phyloP scores from a whole-genome alignment of 345 rosid genomes.

The Anacardium occidentale region DNA sequence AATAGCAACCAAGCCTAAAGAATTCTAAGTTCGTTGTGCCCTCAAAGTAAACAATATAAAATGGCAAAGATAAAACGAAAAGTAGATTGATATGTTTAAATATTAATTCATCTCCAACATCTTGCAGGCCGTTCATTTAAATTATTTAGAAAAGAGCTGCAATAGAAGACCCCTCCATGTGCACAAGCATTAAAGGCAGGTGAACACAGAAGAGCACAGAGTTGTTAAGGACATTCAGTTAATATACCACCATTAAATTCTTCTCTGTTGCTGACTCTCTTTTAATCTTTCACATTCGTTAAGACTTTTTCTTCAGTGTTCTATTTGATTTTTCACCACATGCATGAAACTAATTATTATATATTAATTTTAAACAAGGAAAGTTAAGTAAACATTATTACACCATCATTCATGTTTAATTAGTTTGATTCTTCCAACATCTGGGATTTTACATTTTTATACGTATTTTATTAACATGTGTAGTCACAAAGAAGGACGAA shows the following conservation, averaged over 20 bases:
- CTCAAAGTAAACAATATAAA: constrained; percentile 15
- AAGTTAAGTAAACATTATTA: background rate
- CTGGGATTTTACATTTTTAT: background rate
- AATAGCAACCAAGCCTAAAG: constrained; percentile 25
- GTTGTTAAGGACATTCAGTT: constrained; percentile 26
- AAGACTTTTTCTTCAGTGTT: background rate
- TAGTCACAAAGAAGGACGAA: background rate
- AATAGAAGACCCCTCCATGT: constrained; percentile 60
- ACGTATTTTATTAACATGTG: background rate
- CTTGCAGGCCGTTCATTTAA: constrained; percentile 42
- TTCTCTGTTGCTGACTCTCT: constrained; percentile 14
- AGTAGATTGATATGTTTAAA: constrained; percentile 30
- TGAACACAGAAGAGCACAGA: constrained; percentile 24
- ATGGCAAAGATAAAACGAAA: constrained; percentile 3
- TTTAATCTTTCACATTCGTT: constrained; percentile 15
- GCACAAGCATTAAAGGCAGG: constrained; percentile 50
- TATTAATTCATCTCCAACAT: constrained; percentile 28
- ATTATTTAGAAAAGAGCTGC: constrained; percentile 35
- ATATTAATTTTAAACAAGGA: too few species aligned
- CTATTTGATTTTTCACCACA: background rate
- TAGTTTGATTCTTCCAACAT: background rate
- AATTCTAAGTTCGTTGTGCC: constrained; percentile 19
- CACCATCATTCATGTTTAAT: background rate
- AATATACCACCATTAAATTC: constrained; percentile 9
- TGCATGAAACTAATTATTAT: too few species aligned